Evolutionary conservation across 1,139 yeast species (phyloP), one percentile per base, ranked within the genome.

Genomic region (Protomyces inundatus): DNA sequence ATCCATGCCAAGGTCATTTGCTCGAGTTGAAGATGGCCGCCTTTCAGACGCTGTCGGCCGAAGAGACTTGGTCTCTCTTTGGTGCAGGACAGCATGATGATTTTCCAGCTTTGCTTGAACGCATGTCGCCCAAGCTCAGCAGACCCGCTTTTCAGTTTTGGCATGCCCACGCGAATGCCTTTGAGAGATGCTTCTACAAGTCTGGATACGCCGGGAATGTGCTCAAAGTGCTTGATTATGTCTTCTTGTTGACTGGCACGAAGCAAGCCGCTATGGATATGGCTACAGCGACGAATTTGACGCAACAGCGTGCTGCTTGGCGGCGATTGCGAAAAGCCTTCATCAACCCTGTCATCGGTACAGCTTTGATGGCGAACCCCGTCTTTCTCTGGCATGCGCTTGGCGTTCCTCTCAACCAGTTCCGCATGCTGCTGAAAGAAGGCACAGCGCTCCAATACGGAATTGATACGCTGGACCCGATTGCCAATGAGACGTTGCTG

Each of bases 191-290:
- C 4, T 77, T 88, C 58, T 68, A 68, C 54, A 90, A 88, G 71
- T 87, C 95, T 4, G 96, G 96, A 0, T 86, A 89, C 39, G 86
- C 95, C 1, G 81, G 93, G 73, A 88, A 95, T 95, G 95, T 95
- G 0, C 77, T 88, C 64, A 80, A 91, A 70, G 75, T 87, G 66
- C 86, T 90, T 14, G 80, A 80, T 68, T 81, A 80, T 71, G 77
- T 86, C 3, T 87, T 88, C 75, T 77, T 77, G 52, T 61, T 81
- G 2, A 79, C 85, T 65, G 88, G 91, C 1, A 79, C 84, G 39
- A 71, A 78, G 42, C 75, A 74, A 10, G 79, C 82, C 61, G 83
- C 87, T 60, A 79, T 80, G 51, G 77, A 80, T 66, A 75, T 88
- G 52, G 85, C 91, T 72, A 71, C 74, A n/a, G 81, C 87, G 65